Evolutionary conservation across 176 grass and related monocot species (phyloP).

Genomic region (Musa troglodytarum): DNA sequence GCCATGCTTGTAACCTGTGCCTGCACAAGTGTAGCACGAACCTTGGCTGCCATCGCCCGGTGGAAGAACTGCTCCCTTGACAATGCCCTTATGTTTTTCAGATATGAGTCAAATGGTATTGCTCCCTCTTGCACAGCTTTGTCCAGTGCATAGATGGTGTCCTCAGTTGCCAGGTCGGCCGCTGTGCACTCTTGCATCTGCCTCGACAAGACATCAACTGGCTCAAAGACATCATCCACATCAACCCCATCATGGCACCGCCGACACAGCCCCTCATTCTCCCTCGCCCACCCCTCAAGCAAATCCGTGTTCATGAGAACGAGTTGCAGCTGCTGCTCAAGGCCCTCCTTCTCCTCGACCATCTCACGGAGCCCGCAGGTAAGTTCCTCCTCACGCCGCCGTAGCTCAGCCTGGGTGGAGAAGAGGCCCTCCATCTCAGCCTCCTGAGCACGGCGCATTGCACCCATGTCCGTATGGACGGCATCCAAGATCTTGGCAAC

Average conservation of each 20-base stretch:
- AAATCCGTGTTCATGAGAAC: slow-evolving; percentile 15
- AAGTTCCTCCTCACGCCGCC: not conserved
- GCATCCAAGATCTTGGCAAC: slow-evolving; percentile 6
- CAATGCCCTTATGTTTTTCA: slow-evolving; percentile 11
- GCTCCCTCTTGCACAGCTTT: slow-evolving; percentile 12
- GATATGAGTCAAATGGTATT: slow-evolving; percentile 4
- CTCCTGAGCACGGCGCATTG: not conserved
- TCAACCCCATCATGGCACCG: slow-evolving; percentile 2
- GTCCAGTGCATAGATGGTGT: slow-evolving; percentile 13
- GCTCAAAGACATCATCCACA: slow-evolving; percentile 7
- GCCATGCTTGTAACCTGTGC: slow-evolving; percentile 16
- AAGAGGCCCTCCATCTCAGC: slow-evolving; percentile 14
- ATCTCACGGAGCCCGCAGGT: not conserved
- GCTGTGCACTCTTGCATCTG: slow-evolving; percentile 16
- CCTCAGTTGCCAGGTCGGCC: slow-evolving; percentile 18
- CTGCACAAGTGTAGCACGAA: slow-evolving; percentile 1
- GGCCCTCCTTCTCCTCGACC: slow-evolving; percentile 5
- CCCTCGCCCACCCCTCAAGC: slow-evolving; percentile 10
- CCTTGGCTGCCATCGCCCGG: slow-evolving; percentile 7
- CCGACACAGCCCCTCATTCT: not conserved
- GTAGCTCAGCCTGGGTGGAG: slow-evolving; percentile 8
- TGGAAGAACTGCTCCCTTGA: slow-evolving; percentile 26
- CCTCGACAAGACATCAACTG: slow-evolving; percentile 6
- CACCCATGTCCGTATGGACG: slow-evolving; percentile 3
- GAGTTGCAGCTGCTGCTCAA: slow-evolving; percentile 21